A percentile compares a stretch with the other conserved stretches of the same genome.
These are phyloP conservation scores for Silene latifolia DNA, from an alignment of 148 eudicot genomes.

Conservation along the genomic window DNA sequence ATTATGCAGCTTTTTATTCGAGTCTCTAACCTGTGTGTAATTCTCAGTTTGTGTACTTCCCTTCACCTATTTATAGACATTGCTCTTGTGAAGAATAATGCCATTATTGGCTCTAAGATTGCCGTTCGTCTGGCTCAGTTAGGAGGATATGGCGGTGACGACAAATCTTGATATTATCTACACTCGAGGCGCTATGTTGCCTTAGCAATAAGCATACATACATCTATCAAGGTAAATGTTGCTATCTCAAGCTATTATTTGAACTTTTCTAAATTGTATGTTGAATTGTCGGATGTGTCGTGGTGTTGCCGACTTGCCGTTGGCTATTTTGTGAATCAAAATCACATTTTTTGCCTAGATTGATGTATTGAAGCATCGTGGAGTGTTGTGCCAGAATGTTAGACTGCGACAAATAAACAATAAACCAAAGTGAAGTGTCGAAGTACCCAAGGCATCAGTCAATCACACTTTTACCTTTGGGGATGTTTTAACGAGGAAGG, in stretches of 20 bases:
- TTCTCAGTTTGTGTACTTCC: conserved; percentile 25
- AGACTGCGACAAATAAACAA: too few relatives aligned
- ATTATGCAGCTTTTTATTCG: conserved; percentile 4
- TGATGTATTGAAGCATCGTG: too few relatives aligned
- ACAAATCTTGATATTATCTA: background rate
- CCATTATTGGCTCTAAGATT: conserved; percentile 60
- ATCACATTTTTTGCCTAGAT: background rate
- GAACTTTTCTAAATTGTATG: background rate
- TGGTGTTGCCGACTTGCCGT: too few relatives aligned
- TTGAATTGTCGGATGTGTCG: background rate
- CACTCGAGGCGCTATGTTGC: conserved; percentile 2
- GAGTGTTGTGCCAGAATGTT: too few relatives aligned
- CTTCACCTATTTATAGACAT: conserved; percentile 50
- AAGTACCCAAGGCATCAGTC: too few relatives aligned
- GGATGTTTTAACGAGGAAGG: too few relatives aligned
- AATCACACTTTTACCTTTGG: too few relatives aligned
- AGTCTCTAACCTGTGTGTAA: background rate
- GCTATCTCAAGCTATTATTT: background rate
- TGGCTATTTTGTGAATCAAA: too few relatives aligned
- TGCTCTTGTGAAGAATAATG: conserved; percentile 89
- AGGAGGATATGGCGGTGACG: background rate
- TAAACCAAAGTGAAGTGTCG: too few relatives aligned
- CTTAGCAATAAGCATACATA: background rate
- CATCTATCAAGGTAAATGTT: background rate
- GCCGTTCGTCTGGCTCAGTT: conserved; percentile 41